These are phyloP conservation scores for Gracilaria gracilis DNA, from an alignment of 23 red algal genomes.

Conservation along the genomic window DNA sequence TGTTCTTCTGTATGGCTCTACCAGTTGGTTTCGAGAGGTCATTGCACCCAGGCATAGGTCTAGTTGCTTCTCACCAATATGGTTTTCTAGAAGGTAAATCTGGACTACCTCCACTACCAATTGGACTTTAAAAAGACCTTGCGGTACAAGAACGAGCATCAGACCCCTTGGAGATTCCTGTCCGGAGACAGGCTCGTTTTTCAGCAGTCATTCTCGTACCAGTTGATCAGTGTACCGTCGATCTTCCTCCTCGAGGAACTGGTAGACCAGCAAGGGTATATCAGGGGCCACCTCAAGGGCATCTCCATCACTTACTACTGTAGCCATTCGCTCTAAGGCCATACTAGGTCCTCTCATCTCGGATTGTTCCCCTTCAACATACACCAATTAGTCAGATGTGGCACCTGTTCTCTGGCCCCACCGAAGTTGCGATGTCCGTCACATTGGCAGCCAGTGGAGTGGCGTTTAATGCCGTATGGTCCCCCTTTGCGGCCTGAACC, in stretches of 20 bases:
- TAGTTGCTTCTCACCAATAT: background rate
- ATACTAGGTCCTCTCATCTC: background rate
- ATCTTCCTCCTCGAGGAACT: no score
- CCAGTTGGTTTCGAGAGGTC: background rate
- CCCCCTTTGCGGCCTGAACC: background rate
- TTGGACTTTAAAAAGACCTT: background rate
- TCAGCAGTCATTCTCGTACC: background rate
- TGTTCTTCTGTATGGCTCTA: background rate
- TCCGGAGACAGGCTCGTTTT: background rate
- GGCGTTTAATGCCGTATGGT: background rate
- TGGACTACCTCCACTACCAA: background rate
- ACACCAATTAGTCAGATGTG: background rate
- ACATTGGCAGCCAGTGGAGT: background rate
- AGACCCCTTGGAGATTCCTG: background rate
- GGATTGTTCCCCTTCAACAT: background rate
- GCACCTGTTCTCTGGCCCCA: background rate
- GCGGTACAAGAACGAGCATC: no score
- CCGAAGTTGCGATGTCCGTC: background rate
- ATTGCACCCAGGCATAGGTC: background rate
- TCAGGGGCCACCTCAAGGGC: background rate
- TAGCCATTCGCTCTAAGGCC: background rate
- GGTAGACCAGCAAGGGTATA: no score
- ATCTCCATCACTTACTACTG: background rate
- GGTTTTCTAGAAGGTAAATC: background rate
- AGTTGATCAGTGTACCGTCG: background rate